Conservation (phyloP, 768 basidiomycete genomes). For the Peribolospora kevripleyi region DNA sequence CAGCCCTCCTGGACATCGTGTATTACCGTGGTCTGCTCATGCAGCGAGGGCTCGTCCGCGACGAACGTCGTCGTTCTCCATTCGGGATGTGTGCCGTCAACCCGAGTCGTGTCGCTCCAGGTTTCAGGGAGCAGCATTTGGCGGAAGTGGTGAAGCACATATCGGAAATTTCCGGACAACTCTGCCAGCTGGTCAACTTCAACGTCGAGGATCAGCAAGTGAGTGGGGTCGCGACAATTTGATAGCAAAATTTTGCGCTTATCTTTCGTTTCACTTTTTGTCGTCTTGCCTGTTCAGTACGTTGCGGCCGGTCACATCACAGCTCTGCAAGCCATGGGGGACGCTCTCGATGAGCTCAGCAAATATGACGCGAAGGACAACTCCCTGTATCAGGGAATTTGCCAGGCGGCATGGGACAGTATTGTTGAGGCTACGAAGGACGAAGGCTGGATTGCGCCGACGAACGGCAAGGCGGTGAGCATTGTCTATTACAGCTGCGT, state of each 20-base stretch:
- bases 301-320: slow-evolving; percentile 94
- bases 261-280: too few species aligned
- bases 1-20: slow-evolving; percentile 90
- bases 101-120: slow-evolving; percentile 74
- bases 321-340: slow-evolving; percentile 69
- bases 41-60: slow-evolving; percentile 97
- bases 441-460: too few species aligned
- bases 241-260: too few species aligned
- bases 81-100: slow-evolving; percentile 99
- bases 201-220: slow-evolving; percentile 86
- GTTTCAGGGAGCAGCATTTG: slow-evolving; percentile 80
- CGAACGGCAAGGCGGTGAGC: too few species aligned
- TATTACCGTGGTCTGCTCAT: slow-evolving; percentile 99
- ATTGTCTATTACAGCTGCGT: too few species aligned
- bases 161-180: slow-evolving; percentile 43
- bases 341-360: slow-evolving; percentile 67
- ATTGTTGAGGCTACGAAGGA: too few species aligned
- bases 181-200: slow-evolving; percentile 86
- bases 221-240: too few species aligned
- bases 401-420: slow-evolving; percentile 21
- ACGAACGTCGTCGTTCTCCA: slow-evolving; percentile 71
- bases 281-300: neutral
- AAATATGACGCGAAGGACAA: slow-evolving; percentile 47
- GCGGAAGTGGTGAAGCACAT: slow-evolving; percentile 90
- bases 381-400: slow-evolving; percentile 79